Evolutionary conservation across 2,329 filamentous ascomycete genomes (phyloP).

Genomic region (Pezicula neosporulosa): DNA sequence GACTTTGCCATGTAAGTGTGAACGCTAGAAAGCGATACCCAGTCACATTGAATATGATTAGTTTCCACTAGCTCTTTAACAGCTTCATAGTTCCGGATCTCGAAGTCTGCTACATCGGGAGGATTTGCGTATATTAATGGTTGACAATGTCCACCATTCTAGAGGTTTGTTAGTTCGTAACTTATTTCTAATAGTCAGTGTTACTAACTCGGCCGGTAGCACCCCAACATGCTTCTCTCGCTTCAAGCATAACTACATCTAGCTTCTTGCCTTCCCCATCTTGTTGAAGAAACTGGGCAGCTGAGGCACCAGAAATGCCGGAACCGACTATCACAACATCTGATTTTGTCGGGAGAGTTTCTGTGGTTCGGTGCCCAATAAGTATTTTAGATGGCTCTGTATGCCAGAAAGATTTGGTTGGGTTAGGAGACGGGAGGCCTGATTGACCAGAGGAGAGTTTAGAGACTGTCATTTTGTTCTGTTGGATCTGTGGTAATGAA

Average conservation of each 20-base stretch:
- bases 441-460: constrained; percentile 13
- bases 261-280: constrained; percentile 37
- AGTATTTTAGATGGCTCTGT: constrained; percentile 61
- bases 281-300: constrained; percentile 57
- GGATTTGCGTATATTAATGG: constrained; percentile 60
- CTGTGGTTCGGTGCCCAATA: constrained; percentile 64
- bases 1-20: constrained; percentile 58
- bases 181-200: neutral
- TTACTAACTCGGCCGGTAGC: constrained; percentile 74
- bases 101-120: constrained; percentile 65
- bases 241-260: constrained; percentile 70
- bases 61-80: constrained; percentile 54
- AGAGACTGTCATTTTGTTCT: constrained; percentile 11
- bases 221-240: constrained; percentile 76
- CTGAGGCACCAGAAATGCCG: constrained; percentile 74
- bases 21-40: constrained; percentile 58
- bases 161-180: constrained; percentile 6
- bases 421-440: constrained; percentile 53
- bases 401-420: constrained; percentile 72
- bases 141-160: constrained; percentile 74
- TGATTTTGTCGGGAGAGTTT: constrained; percentile 55
- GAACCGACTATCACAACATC: constrained; percentile 73
- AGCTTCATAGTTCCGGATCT: constrained; percentile 64
- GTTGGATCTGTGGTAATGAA: too few species aligned
- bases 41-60: constrained; percentile 66